Evolutionary conservation across 164 flowering plant genomes (phyloP), one percentile per base, ranked within the genome.

Genomic region (Cinnamomum micranthum): DNA sequence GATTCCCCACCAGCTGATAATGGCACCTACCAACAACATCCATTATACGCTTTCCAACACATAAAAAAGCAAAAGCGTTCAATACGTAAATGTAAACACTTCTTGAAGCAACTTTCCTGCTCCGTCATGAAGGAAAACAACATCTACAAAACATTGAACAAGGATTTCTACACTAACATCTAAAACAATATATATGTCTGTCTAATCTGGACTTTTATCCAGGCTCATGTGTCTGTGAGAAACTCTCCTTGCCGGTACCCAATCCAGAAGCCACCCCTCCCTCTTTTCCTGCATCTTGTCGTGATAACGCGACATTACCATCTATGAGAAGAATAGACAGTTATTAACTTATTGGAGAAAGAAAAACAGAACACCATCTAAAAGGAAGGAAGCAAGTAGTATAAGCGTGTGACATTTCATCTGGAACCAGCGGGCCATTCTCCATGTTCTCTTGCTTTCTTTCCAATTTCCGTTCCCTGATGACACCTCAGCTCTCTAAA

Each of bases 201-300:
- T 75, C 91, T 82, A 55, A 95, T 85, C 67, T 86, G 84, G 84
- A 84, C 41, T 51, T 83, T 79, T 73, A n/a, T 93, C 94, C 70
- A 95, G 86, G 80, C 93, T 90, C 73, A n/a, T 90, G 82, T 33
- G 97, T 98, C 81, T 95, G 99, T 23, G 88, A 71, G 31, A 72
- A 78, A 78, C 83, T 95, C n/a, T n/a, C 73, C 99, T 80, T 25
- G 92, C n/a, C n/a, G 98, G 81, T 85, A 93, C 25, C 99, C 99
- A 89, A n/a, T 95, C 98, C 52, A 95, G 86, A 82, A 95, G 98
- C 99, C 99, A 95, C 65, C 99, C n/a, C 99, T 73, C 80, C 89
- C 80, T 87, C 90, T 81, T 82, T 86, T n/a, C n/a, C n/a, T 69
- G 87, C 93, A 89, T 95, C 99, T 81, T 85, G 74, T 25, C 71